Conservation (phyloP, 164 flowering plant genomes). For the Buxus sempervirens region DNA sequence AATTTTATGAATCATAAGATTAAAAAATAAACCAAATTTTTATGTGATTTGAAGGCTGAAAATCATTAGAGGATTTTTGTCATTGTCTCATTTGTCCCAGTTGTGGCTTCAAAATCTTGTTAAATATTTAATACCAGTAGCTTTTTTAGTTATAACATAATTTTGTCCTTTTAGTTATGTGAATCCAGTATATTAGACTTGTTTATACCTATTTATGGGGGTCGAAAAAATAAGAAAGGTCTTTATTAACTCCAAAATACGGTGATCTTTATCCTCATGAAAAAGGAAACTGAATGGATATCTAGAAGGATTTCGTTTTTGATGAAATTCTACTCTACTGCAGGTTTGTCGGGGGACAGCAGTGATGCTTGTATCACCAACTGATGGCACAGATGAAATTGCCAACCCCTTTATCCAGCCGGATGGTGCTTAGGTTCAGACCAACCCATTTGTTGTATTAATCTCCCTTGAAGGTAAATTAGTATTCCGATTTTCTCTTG, state of each 20-base stretch:
- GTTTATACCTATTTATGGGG: not conserved
- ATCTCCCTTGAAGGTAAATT: not conserved
- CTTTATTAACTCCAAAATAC: no score
- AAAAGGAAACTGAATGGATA: not conserved
- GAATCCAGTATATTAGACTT: not conserved
- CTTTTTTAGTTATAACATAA: no score
- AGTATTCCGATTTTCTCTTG: not conserved
- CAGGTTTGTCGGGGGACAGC: constrained; percentile 90
- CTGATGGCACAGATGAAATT: constrained; percentile 94
- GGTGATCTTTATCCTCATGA: not conserved
- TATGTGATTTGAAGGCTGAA: no score
- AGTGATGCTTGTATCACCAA: constrained; percentile 98
- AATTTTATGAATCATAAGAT: no score
- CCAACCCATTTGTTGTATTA: not conserved
- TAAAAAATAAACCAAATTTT: no score
- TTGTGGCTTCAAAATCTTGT: not conserved
- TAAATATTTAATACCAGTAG: no score
- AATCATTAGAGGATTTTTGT: no score
- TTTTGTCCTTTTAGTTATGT: no score
- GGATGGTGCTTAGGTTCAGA: constrained; percentile 55
- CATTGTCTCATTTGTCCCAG: no score
- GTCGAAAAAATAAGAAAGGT: no score
- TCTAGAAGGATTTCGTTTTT: not conserved
- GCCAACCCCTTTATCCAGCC: constrained; percentile 88
- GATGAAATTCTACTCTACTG: not conserved